Percentiles rank a stretch among this genome's conserved stretches.
phyloP scores from a whole-genome alignment of 2,329 filamentous ascomycete genomes.

The Alternaria ventricosa region DNA sequence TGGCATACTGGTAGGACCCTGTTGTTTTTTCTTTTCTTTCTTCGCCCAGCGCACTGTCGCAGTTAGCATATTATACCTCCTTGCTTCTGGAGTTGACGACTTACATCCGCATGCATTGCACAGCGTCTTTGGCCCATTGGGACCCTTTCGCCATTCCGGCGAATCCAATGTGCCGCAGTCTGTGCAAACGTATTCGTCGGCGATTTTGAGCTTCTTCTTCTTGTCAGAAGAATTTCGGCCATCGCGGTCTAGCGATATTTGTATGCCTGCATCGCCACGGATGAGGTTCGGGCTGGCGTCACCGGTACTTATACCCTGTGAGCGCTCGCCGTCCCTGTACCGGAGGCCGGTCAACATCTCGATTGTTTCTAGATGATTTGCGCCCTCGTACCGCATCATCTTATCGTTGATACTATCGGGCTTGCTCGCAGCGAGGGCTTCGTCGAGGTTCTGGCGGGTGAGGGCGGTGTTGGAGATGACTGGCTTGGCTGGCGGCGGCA shows the following conservation, averaged over 20 bases:
- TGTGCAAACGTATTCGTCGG: conserved; percentile 90
- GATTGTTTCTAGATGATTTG: conserved; percentile 79
- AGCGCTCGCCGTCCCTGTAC: conserved; percentile 88
- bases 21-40: conserved; percentile 76
- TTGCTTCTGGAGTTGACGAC: conserved; percentile 30
- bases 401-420: conserved; percentile 83
- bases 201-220: conserved; percentile 82
- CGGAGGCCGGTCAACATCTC: conserved; percentile 90
- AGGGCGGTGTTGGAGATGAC: conserved; percentile 69
- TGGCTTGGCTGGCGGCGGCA: conserved; percentile 72
- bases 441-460: conserved; percentile 81
- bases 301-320: conserved; percentile 85
- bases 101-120: conserved; percentile 93
- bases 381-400: conserved; percentile 80
- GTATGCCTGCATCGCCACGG: conserved; percentile 84
- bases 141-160: conserved; percentile 95
- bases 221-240: conserved; percentile 72
- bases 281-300: conserved; percentile 81
- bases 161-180: conserved; percentile 95
- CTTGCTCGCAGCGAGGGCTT: conserved; percentile 67
- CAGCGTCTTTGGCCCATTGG: conserved; percentile 88
- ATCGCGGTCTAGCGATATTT: conserved; percentile 81
- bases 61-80: conserved; percentile 17
- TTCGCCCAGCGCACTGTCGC: conserved; percentile 63
- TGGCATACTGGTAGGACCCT: conserved; percentile 26